Evolutionary conservation across 306 rosid species (phyloP).

Genomic region (Cicer bijugum): DNA sequence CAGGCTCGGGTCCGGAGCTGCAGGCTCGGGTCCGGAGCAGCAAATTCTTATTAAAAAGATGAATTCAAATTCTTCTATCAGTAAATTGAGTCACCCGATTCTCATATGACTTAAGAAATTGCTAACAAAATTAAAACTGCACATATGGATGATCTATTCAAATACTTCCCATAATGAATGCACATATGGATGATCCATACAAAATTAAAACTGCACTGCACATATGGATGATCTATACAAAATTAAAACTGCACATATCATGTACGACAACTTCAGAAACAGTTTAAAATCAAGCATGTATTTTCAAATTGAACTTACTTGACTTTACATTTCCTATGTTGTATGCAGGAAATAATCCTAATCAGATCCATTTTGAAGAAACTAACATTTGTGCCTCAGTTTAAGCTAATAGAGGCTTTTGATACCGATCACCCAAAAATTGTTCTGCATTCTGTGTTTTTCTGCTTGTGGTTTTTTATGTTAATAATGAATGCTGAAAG

Average conservation of each 20-base stretch:
- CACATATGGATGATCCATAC: no score
- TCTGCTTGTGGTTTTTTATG: neutral
- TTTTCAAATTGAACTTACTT: neutral
- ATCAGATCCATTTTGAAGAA: neutral
- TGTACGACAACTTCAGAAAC: neutral
- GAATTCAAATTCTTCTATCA: neutral
- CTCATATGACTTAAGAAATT: conserved; percentile 22
- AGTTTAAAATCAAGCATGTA: neutral
- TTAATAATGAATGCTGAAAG: no score
- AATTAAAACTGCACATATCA: no score
- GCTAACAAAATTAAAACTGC: neutral
- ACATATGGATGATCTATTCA: conserved; percentile 9
- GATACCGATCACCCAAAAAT: neutral
- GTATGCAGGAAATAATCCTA: neutral
- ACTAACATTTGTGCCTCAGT: neutral
- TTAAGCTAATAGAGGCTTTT: conserved; percentile 15
- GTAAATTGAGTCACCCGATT: conserved; percentile 10
- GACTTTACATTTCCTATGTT: neutral
- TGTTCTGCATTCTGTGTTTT: neutral
- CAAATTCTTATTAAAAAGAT: neutral
- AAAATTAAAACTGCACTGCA: no score
- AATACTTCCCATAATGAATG: no score
- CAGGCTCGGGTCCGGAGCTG: no score
- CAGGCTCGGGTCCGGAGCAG: fast-evolving
- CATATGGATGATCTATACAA: no score